These are phyloP conservation scores for Nakazawaea wickerhamii DNA, from an alignment of 805 yeast species.

Conservation along the genomic window DNA sequence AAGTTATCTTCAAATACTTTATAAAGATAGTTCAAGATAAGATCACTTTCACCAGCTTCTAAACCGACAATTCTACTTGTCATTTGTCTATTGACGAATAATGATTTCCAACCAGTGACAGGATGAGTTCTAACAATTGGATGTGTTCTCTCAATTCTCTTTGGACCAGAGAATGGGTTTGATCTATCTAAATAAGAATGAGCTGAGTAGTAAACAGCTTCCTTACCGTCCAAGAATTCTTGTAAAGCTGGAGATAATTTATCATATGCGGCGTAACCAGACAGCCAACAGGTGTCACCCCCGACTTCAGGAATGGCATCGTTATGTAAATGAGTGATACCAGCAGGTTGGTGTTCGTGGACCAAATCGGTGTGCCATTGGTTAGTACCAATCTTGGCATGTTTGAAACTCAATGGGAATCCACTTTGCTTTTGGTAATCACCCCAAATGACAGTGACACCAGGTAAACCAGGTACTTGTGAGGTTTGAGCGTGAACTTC, in stretches of 20 bases:
- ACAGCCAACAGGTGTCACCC: conserved; percentile 53
- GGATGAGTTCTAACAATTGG: conserved; percentile 63
- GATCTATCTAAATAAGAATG: conserved; percentile 34
- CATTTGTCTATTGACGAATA: conserved; percentile 48
- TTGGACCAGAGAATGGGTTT: conserved; percentile 41
- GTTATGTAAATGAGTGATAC: conserved; percentile 47
- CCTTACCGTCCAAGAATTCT: conserved; percentile 46
- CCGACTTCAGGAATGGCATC: conserved; percentile 46
- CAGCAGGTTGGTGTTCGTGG: conserved; percentile 54
- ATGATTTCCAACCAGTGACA: conserved; percentile 56
- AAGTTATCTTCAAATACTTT: conserved; percentile 43
- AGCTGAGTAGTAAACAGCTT: conserved; percentile 38
- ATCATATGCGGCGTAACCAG: conserved; percentile 56
- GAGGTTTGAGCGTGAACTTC: conserved; percentile 35
- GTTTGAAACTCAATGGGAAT: conserved; percentile 18
- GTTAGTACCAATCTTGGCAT: conserved; percentile 18
- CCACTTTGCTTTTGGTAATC: conserved; percentile 28
- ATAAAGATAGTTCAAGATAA: conserved; percentile 41
- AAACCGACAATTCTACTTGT: conserved; percentile 49
- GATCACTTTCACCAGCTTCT: conserved; percentile 43
- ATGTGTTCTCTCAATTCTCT: conserved; percentile 49
- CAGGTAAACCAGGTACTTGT: conserved; percentile 30
- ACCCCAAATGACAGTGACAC: conserved; percentile 37
- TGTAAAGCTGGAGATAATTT: conserved; percentile 47
- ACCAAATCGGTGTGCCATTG: conserved; percentile 50